Percentiles rank a stretch among this genome's conserved stretches.
phyloP scores from a whole-genome alignment of 148 eudicot species.

The Pharnaceum exiguum region DNA sequence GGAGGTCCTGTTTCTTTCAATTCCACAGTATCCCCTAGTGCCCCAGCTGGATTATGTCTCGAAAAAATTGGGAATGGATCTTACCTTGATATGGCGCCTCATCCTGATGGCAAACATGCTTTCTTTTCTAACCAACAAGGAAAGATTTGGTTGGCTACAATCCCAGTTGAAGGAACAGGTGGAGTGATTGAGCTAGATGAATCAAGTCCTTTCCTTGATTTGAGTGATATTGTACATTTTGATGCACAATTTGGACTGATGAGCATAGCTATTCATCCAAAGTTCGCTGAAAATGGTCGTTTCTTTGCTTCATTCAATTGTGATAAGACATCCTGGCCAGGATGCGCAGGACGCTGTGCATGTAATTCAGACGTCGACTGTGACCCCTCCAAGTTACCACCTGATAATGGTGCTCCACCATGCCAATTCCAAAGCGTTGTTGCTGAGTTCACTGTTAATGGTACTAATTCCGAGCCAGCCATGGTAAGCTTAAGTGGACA shows the following conservation, averaged over 20 bases:
- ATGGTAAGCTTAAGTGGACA: conserved; percentile 34
- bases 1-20: conserved; percentile 49
- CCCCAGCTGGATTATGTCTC: conserved; percentile 62
- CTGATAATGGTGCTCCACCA: conserved; percentile 60
- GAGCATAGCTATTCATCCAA: conserved; percentile 82
- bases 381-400: conserved; percentile 64
- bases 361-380: conserved; percentile 79
- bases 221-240: conserved; percentile 62
- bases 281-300: conserved; percentile 64
- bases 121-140: conserved; percentile 72
- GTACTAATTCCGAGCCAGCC: conserved; percentile 42
- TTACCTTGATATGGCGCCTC: conserved; percentile 67
- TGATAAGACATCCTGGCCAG: conserved; percentile 64
- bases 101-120: conserved; percentile 78
- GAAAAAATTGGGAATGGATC: conserved; percentile 83
- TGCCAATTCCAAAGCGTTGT: conserved; percentile 76
- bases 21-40: conserved; percentile 14
- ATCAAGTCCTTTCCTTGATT: conserved; percentile 64
- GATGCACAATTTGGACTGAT: conserved; percentile 65
- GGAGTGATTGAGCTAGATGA: conserved; percentile 53
- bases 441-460: conserved; percentile 63
- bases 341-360: conserved; percentile 74
- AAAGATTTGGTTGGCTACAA: conserved; percentile 60
- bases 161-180: conserved; percentile 58
- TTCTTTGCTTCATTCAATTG: conserved; percentile 82